Evolutionary conservation across 306 rosid species (phyloP).

Genomic region (Lathyrus tuberosus): DNA sequence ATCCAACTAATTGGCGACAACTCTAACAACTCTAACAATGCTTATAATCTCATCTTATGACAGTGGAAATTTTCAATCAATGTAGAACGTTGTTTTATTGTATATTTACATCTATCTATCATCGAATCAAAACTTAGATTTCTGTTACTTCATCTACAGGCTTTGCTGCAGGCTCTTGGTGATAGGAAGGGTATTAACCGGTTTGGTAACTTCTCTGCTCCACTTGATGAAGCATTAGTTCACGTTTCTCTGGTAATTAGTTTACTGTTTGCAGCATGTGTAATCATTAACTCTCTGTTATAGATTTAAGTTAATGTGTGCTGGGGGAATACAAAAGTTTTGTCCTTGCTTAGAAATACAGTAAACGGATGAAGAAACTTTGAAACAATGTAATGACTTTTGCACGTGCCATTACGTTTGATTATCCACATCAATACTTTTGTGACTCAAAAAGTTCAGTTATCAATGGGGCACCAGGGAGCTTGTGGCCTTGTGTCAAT

Average conservation of each 20-base stretch:
- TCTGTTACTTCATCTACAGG: slow-evolving; percentile 55
- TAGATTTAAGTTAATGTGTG: slow-evolving; percentile 8
- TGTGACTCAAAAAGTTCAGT: slow-evolving; percentile 7
- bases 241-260: slow-evolving; percentile 86
- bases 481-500: slow-evolving; percentile 26
- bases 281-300: background rate
- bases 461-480: slow-evolving; percentile 8
- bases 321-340: slow-evolving; percentile 8
- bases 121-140: slow-evolving; percentile 20
- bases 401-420: background rate
- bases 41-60: background rate
- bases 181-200: slow-evolving; percentile 95
- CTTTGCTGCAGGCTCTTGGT: slow-evolving; percentile 87
- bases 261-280: background rate
- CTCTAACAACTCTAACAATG: background rate
- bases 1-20: slow-evolving; percentile 5
- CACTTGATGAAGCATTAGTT: slow-evolving; percentile 92
- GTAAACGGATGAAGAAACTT: slow-evolving; percentile 23
- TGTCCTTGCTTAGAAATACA: slow-evolving; percentile 27
- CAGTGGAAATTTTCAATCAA: background rate
- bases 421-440: slow-evolving; percentile 24
- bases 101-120: slow-evolving; percentile 13
- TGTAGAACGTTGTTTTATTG: background rate
- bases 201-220: slow-evolving; percentile 95
- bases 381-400: slow-evolving; percentile 1